These are phyloP conservation scores for Oryza brachyantha DNA, from an alignment of 176 grass and related monocot genomes.

Conservation along the genomic window DNA sequence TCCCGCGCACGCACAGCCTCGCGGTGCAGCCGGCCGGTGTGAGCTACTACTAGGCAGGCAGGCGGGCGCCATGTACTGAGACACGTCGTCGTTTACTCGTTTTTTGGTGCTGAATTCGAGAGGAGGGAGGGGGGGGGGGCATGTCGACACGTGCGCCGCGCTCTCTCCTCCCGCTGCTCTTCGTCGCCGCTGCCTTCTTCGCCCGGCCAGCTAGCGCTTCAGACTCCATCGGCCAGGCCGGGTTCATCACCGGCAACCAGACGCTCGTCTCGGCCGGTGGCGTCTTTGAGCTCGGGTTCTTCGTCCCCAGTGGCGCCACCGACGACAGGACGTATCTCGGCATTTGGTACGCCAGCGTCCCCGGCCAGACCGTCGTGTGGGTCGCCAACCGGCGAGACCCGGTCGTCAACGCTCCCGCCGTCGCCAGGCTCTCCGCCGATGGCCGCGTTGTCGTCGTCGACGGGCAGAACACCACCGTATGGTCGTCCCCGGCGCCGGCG, in stretches of 20 bases:
- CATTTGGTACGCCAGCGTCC: conserved; percentile 37
- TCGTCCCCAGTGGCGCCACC: conserved; percentile 26
- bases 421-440: conserved; percentile 20
- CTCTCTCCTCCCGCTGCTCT: neutral
- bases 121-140: neutral
- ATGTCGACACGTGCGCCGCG: neutral
- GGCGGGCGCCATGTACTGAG: neutral
- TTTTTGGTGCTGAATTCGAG: neutral
- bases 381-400: conserved; percentile 52
- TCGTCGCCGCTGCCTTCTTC: neutral
- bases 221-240: conserved; percentile 17
- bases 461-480: conserved; percentile 22
- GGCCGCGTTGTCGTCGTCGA: conserved; percentile 37
- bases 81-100: neutral
- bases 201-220: neutral
- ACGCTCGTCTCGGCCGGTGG: conserved; percentile 48
- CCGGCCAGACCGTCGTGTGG: conserved; percentile 34
- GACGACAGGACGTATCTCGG: conserved; percentile 34
- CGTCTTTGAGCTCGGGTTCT: conserved; percentile 64
- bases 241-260: conserved; percentile 35
- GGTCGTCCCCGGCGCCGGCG: conserved; percentile 29
- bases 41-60: too few species aligned
- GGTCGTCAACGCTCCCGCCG: neutral
- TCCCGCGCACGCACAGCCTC: neutral
- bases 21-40: too few species aligned